Base-by-base conservation (phyloP, 805 yeast genomes). In the Candida pseudoglaebosa region DNA sequence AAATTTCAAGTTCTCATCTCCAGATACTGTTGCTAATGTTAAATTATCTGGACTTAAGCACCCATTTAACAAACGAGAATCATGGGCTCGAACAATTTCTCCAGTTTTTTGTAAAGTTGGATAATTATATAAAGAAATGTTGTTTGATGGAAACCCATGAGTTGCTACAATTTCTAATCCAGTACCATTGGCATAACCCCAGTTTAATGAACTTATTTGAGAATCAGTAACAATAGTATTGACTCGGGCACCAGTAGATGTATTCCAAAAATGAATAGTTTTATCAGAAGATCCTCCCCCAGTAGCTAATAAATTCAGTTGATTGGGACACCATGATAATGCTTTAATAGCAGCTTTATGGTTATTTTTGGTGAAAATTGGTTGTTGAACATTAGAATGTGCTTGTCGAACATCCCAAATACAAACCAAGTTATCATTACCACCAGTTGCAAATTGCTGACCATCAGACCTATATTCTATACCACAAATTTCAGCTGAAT, bases 321-420 rank as follows among this genome's bases (percentile, higher is more conserved):
- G 91, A 57, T 83, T 83, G 2, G 98, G 98, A 56, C 95, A 84
- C 96, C 97, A 91, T 6, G 91, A 80, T 35, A 93, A 60, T 1
- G 98, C 97, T 62, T 93, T 93, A 4, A 91, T 96, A 0, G 98
- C 98, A 0, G 98, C 96, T 21, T 77, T 82, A 62, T 91, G 99
- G 39, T 79, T 77, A 13, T 82, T 75, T 56, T 89, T 86, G 10
- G 82, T 70, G 57, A 82, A 86, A 45, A 80, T 74, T 2, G 98
- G 96, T 20, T 51, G 56, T 8, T 44, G 33, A 37, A 22, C 52
- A 17, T 20, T 39, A 1, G 79, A 70, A 35, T 53, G 56, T 17
- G 55, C 40, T 26, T 54, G 57, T 47, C 96, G 73, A 2, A 84
- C 82, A 58, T 91, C 98, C 97, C 98, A 91, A 34, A 91, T 81